phyloP scores from a whole-genome alignment of 305 asterid species.

The Fraxinus sp. region DNA sequence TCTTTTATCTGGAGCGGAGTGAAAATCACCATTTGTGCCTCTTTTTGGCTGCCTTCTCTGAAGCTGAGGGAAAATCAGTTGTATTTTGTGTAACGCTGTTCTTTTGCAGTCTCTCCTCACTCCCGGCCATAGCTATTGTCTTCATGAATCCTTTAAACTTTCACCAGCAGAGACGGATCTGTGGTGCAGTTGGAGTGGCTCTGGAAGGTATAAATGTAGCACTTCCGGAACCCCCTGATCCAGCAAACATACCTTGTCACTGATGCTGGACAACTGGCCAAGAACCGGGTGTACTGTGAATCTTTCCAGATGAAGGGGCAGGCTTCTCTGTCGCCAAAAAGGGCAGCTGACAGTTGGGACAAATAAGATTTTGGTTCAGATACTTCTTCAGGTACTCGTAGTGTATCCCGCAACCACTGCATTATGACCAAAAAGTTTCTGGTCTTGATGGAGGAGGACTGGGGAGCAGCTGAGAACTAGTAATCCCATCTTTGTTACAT shows the following conservation, averaged over 20 bases:
- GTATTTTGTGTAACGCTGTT: background rate
- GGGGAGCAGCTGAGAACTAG: slow-evolving; percentile 14
- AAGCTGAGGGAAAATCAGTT: background rate
- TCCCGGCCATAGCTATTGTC: background rate
- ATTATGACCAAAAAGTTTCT: slow-evolving; percentile 57
- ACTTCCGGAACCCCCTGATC: slow-evolving; percentile 20
- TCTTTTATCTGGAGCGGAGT: background rate
- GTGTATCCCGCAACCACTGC: slow-evolving; percentile 37
- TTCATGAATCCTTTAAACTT: slow-evolving; percentile 21
- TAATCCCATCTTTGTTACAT: slow-evolving; percentile 43
- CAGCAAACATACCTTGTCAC: slow-evolving; percentile 21
- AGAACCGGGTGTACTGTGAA: background rate
- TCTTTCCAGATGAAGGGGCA: slow-evolving; percentile 28
- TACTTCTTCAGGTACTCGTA: slow-evolving; percentile 34
- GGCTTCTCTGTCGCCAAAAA: slow-evolving; percentile 46
- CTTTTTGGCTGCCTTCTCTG: background rate
- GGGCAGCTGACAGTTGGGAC: slow-evolving; percentile 42
- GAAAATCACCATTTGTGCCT: background rate
- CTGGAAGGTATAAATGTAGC: slow-evolving; percentile 13
- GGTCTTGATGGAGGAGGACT: slow-evolving; percentile 20
- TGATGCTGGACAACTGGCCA: slow-evolving; percentile 14
- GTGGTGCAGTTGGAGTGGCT: slow-evolving; percentile 26
- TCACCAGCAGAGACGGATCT: slow-evolving; percentile 16
- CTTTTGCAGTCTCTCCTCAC: background rate
- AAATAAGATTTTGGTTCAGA: slow-evolving; percentile 42